These are phyloP conservation scores for Lepidium didymum DNA, from an alignment of 345 rosid genomes.

Conservation along the genomic window DNA sequence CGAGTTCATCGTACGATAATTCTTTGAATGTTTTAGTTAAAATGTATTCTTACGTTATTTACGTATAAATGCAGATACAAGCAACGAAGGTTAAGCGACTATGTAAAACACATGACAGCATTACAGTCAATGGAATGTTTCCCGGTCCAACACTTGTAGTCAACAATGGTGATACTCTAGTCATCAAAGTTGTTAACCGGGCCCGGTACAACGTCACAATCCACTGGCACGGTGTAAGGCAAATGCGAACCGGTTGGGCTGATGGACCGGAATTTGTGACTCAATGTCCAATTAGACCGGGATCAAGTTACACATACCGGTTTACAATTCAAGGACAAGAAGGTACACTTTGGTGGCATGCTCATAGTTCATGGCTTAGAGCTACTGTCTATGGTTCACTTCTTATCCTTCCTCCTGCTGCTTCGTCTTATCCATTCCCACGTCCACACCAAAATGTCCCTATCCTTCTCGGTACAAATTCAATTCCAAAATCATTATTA, in stretches of 20 bases:
- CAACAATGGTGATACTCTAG: conserved; percentile 70
- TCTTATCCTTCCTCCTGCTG: conserved; percentile 61
- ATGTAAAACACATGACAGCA: conserved; percentile 65
- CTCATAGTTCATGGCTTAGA: conserved; percentile 97
- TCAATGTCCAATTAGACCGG: conserved; percentile 92
- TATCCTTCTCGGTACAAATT: conserved; percentile 61
- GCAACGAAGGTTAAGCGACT: conserved; percentile 85
- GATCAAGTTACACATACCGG: conserved; percentile 76
- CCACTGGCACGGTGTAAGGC: conserved; percentile 96
- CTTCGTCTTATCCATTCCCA: conserved; percentile 64
- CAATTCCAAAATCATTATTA: neutral
- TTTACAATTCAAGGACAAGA: conserved; percentile 85
- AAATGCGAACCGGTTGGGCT: conserved; percentile 88
- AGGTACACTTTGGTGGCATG: conserved; percentile 99
- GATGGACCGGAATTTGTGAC: conserved; percentile 96
- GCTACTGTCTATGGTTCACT: conserved; percentile 92
- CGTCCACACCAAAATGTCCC: conserved; percentile 72
- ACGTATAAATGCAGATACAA: conserved; percentile 49
- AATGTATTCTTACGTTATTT: neutral
- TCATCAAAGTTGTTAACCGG: conserved; percentile 59
- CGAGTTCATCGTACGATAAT: conserved; percentile 58
- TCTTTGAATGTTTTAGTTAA: neutral
- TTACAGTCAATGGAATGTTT: conserved; percentile 89
- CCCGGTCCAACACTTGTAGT: conserved; percentile 89
- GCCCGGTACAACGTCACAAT: conserved; percentile 71